A percentile compares a stretch with the other conserved stretches of the same genome.
Evolutionary conservation across 2,329 filamentous ascomycete species (phyloP).

Genomic region (Chaetomium strumarium): DNA sequence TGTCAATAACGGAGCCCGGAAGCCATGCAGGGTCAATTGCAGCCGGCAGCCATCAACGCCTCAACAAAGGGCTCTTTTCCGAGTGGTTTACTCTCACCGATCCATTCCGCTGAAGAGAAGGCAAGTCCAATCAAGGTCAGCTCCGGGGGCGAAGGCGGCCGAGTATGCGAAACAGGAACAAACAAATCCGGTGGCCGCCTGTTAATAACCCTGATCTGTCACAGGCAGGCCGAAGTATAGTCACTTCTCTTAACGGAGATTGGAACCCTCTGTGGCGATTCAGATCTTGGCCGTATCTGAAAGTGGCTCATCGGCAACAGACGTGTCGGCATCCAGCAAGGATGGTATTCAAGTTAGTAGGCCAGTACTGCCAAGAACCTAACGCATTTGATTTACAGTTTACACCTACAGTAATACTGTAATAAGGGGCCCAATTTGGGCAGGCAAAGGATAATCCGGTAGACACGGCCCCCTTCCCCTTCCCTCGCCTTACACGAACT

Average conservation of each 20-base stretch:
- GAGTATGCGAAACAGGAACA: background rate
- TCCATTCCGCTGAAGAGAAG: background rate
- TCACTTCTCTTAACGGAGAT: background rate
- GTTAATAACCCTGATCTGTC: background rate
- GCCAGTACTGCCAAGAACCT: slow-evolving; percentile 10
- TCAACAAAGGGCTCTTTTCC: slow-evolving; percentile 12
- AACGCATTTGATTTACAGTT: slow-evolving; percentile 6
- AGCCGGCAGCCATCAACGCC: slow-evolving; percentile 1
- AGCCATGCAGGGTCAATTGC: slow-evolving; percentile 12
- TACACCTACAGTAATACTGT: too few species aligned
- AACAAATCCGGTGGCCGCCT: background rate
- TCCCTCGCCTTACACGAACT: background rate
- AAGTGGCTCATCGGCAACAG: background rate
- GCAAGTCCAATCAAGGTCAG: slow-evolving; percentile 8
- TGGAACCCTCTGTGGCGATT: background rate
- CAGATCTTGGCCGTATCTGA: background rate
- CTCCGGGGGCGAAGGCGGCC: background rate
- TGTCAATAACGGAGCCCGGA: too few species aligned
- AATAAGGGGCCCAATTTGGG: background rate
- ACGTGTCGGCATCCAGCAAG: background rate
- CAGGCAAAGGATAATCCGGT: background rate
- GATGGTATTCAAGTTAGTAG: background rate
- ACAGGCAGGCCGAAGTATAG: background rate
- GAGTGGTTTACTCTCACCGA: slow-evolving; percentile 14
- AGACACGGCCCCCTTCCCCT: background rate